These are phyloP conservation scores for Leishmania gerbilli DNA, from an alignment of 208 protist species.

Conservation along the genomic window DNA sequence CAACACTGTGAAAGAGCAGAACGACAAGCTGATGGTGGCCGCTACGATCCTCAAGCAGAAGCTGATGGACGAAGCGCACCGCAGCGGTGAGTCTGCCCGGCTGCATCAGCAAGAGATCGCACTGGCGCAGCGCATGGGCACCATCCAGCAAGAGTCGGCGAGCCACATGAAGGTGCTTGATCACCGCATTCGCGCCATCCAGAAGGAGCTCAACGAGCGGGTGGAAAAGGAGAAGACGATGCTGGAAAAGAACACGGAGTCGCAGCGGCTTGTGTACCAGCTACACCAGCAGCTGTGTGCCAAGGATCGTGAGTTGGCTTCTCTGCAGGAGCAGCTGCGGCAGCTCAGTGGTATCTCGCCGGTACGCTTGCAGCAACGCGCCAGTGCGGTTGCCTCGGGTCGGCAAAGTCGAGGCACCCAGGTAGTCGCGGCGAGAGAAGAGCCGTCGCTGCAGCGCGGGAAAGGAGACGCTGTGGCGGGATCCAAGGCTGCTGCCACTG, in stretches of 20 bases:
- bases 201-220: constrained; percentile 71
- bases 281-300: constrained; percentile 69
- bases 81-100: constrained; percentile 47
- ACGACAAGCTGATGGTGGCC: constrained; percentile 79
- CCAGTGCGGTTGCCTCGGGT: not conserved
- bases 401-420: constrained; percentile 46
- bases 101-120: constrained; percentile 80
- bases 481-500: constrained; percentile 9
- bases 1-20: constrained; percentile 73
- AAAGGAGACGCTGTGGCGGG: constrained; percentile 3
- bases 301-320: constrained; percentile 72
- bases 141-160: constrained; percentile 76
- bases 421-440: constrained; percentile 28
- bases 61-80: constrained; percentile 68
- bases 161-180: constrained; percentile 65
- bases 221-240: constrained; percentile 66
- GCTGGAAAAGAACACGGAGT: constrained; percentile 68
- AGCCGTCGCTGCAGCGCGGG: constrained; percentile 6
- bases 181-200: constrained; percentile 64
- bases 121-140: constrained; percentile 78
- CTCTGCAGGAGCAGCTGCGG: constrained; percentile 49
- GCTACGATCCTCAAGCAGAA: constrained; percentile 76
- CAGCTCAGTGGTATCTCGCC: not conserved
- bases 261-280: constrained; percentile 71
- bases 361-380: not conserved